These are phyloP conservation scores for Globisporangium acanthophoron DNA, from an alignment of 352 stramenopile genomes.

Conservation along the genomic window DNA sequence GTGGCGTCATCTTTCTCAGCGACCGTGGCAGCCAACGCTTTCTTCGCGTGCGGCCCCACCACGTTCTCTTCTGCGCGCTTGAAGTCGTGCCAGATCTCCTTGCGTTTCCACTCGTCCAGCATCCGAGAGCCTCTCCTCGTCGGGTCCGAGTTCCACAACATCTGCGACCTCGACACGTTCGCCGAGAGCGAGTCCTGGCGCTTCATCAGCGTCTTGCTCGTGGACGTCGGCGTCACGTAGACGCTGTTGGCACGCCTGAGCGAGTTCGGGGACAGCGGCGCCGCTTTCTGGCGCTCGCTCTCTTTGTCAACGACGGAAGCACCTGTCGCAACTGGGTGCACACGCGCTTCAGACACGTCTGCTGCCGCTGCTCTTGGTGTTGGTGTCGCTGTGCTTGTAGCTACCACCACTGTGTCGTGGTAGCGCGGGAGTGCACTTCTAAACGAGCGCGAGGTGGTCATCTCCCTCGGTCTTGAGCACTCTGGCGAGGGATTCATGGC, in stretches of 20 bases:
- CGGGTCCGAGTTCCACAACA: conserved; percentile 30
- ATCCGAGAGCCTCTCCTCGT: conserved; percentile 35
- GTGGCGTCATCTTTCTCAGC: neutral
- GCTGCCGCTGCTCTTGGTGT: neutral
- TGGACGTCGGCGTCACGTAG: conserved; percentile 16
- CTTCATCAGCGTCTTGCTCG: conserved; percentile 16
- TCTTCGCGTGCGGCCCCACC: conserved; percentile 10
- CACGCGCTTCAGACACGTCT: conserved; percentile 2
- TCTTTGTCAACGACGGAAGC: conserved; percentile 12
- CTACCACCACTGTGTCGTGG: neutral
- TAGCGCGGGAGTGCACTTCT: neutral
- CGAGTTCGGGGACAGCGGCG: conserved; percentile 22
- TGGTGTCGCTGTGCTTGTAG: neutral
- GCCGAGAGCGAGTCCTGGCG: conserved; percentile 11
- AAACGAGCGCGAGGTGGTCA: neutral
- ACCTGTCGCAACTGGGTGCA: conserved; percentile 24
- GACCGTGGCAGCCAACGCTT: neutral
- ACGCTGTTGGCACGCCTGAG: conserved; percentile 42
- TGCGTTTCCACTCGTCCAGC: conserved; percentile 64
- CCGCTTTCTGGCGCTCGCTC: conserved; percentile 5
- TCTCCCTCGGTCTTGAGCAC: no score
- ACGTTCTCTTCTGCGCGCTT: conserved; percentile 62
- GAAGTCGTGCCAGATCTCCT: conserved; percentile 72
- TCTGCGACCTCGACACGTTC: conserved; percentile 30
- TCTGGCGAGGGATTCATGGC: neutral